Evolutionary conservation across 2,329 filamentous ascomycete genomes (phyloP).

Genomic region (Colletotrichum orchidophilum): DNA sequence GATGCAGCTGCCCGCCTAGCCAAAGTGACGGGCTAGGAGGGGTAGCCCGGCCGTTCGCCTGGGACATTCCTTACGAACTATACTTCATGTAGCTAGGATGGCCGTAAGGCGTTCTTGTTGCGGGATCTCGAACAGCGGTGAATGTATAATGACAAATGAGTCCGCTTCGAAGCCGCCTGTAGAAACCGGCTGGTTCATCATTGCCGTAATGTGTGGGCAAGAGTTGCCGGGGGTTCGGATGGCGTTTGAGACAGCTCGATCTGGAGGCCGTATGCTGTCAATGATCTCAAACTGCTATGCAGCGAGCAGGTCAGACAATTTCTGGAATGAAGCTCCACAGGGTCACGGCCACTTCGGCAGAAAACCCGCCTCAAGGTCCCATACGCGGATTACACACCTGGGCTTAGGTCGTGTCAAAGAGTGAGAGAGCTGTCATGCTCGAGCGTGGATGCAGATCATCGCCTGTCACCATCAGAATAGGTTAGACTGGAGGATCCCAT

Average conservation of each 20-base stretch:
- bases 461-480: background rate
- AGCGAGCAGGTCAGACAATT: background rate
- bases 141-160: background rate
- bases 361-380: background rate
- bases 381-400: background rate
- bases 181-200: background rate
- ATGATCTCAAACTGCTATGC: background rate
- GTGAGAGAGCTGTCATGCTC: background rate
- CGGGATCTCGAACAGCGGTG: background rate
- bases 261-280: background rate
- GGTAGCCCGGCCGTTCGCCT: background rate
- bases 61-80: too few relatives aligned
- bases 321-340: background rate
- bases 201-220: background rate
- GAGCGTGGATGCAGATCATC: background rate
- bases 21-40: background rate
- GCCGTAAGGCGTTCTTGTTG: background rate
- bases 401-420: background rate
- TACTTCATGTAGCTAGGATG: background rate
- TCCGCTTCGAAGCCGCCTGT: background rate
- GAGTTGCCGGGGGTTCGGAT: constrained; percentile 20
- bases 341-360: background rate
- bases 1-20: background rate
- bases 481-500: background rate
- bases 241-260: constrained; percentile 12